These are phyloP conservation scores for Fraxinus pennsylvanica DNA, from an alignment of 257 asterid species.

Conservation along the genomic window DNA sequence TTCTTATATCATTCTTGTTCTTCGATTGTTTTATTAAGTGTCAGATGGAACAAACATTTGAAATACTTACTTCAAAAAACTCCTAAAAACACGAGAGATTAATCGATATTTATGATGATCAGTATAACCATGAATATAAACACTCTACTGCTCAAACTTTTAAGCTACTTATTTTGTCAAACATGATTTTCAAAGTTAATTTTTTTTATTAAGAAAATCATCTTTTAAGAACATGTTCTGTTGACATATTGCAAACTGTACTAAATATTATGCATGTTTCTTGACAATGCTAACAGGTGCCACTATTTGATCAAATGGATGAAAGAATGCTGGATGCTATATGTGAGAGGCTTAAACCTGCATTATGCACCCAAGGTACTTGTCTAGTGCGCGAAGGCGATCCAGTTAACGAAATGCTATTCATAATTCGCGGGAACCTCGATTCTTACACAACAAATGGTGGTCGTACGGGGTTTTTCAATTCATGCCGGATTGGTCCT, in stretches of 20 bases:
- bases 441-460: constrained; percentile 93
- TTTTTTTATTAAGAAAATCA: no score
- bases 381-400: constrained; percentile 90
- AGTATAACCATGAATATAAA: no score
- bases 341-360: constrained; percentile 92
- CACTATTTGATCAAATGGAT: constrained; percentile 92
- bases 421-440: constrained; percentile 88
- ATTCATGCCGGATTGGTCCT: constrained; percentile 76
- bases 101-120: no score
- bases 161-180: no score
- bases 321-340: constrained; percentile 88
- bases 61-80: no score
- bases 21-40: not conserved
- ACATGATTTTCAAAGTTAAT: not conserved
- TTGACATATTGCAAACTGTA: no score
- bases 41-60: no score
- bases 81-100: no score
- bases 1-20: not conserved
- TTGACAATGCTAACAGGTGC: constrained; percentile 53
- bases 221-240: no score
- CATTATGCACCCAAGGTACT: constrained; percentile 74
- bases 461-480: constrained; percentile 96
- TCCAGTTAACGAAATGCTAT: constrained; percentile 88
- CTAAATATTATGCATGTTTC: not conserved
- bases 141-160: no score